Evolutionary conservation across 805 yeast species (phyloP), one percentile per base, ranked within the genome.

Genomic region (Starmera dryadoides): DNA sequence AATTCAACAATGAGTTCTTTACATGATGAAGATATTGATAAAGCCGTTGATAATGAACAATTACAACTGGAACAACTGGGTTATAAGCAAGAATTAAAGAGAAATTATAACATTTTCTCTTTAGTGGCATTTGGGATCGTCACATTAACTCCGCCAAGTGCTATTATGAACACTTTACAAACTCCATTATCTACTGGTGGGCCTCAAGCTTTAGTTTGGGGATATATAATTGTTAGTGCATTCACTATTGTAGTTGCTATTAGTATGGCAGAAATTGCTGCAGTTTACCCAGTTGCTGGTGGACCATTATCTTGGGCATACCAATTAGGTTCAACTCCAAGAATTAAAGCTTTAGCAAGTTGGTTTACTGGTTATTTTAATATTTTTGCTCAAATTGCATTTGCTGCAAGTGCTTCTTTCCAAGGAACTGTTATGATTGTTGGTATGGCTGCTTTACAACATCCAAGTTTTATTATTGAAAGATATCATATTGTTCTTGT

Each of bases 261-360:
- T 6, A 48, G 53, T 14, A 40, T 53, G 41, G 56, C 58, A 38
- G 68, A 62, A 42, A 48, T 62, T 17, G 60, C 60, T 5, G 61
- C 62, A 31, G 59, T 59, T 3, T 60, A 51, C 26, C 62, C 68
- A 1, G 56, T 58, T 32, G 49, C 62, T 15, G 60, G 63, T 32
- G 66, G 62, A 15, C 63, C 58, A 35, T 46, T 60, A 9, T 60
- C 59, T 18, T 62, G 67, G 66, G 56, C 63, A 11, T 57, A 54
- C 42, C 49, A 48, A 30, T 45, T 59, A 12, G 58, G 62, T n/a
- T 36, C 36, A n/a, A 52, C 58, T 4, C 38, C 44, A 14, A 42
- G 39, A 16, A 40, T 35, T 12, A 59, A 55, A 43, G 50, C 54
- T 31, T 29, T 50, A n/a, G 36, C 54, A 10, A 55, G 62, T 43